Base-by-base conservation (phyloP, 2,329 filamentous ascomycete species). In the Pseudogymnoascus destructans region DNA sequence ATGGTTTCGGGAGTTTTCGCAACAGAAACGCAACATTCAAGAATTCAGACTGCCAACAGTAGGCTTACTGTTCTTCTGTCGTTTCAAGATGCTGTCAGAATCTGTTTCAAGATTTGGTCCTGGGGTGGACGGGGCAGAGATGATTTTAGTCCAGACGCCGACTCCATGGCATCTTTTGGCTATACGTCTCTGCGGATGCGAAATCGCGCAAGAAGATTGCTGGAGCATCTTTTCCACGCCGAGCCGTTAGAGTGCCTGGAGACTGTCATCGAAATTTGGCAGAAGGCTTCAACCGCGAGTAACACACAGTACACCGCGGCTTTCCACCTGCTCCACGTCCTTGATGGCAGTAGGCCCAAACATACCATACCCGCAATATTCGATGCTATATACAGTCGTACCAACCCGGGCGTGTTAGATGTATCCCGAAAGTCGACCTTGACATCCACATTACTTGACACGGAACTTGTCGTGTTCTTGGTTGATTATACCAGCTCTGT, bases 161-260 rank as follows among this genome's bases (percentile, higher is more conserved):
- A 79, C 27, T 92, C 86, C 13, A 78, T 78, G 4, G 88, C 90
- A 7, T 96, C 91, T 0, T 95, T 95, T 70, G 85, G 80, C 62
- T 95, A 95, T 72, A 95, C 90, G 1, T 95, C 91, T 7, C 73
- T 95, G 57, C 85, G 91, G 21, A 88, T 97, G 82, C 84, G 91
- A 58, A 96, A 96, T 66, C 81, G 92, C 33, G 89, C 92, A 4
- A 79, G 93, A 38, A 82, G 91, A 42, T 81, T 97, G 21, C 77
- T 98, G 1, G 93, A 98, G 70, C 90, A 97, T 67, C 79, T 98
- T 2, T 96, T 97, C 67, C 83, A 86, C 1, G 91, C 90, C 0
- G 93, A 98, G 72, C 88, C 89, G 5, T 75, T 98, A 6, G 93
- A 98, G 70, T 96, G 91, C 62, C 75, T 98, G 1, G 93, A 98